A percentile compares a stretch with the other conserved stretches of the same genome.
phyloP scores from a whole-genome alignment of 768 basidiomycete species.

The Russula foetens region DNA sequence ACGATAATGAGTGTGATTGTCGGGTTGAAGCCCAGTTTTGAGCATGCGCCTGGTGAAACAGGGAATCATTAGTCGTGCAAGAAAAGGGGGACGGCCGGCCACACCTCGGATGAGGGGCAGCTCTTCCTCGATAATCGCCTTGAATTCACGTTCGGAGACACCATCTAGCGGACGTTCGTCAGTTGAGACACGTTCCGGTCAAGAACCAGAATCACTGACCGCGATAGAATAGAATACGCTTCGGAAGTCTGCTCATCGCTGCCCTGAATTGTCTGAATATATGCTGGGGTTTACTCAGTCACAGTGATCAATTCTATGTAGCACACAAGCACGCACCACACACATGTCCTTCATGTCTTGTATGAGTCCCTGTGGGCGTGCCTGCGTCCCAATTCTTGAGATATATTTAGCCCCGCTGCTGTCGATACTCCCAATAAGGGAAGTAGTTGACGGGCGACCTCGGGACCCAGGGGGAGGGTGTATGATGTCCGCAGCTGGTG shows the following conservation, averaged over 20 bases:
- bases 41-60: slow-evolving; percentile 47
- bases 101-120: slow-evolving; percentile 53
- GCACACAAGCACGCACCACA: slow-evolving; percentile 31
- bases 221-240: background rate
- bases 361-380: slow-evolving; percentile 64
- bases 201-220: background rate
- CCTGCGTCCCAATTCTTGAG: slow-evolving; percentile 54
- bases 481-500: slow-evolving; percentile 51
- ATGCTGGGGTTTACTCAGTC: background rate
- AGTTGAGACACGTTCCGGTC: too few relatives aligned
- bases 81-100: slow-evolving; percentile 14
- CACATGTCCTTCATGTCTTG: slow-evolving; percentile 60
- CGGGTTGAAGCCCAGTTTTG: slow-evolving; percentile 43
- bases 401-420: slow-evolving; percentile 62
- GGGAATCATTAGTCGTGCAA: background rate
- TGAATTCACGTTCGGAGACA: slow-evolving; percentile 46
- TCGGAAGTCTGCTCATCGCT: background rate
- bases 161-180: slow-evolving; percentile 30
- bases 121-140: slow-evolving; percentile 38
- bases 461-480: slow-evolving; percentile 55
- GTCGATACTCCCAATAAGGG: slow-evolving; percentile 73
- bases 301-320: too few relatives aligned
- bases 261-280: background rate
- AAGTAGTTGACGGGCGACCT: slow-evolving; percentile 70
- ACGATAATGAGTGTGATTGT: slow-evolving; percentile 73